phyloP scores from a whole-genome alignment of 768 basidiomycete species.

The Tricholoma matsutake region DNA sequence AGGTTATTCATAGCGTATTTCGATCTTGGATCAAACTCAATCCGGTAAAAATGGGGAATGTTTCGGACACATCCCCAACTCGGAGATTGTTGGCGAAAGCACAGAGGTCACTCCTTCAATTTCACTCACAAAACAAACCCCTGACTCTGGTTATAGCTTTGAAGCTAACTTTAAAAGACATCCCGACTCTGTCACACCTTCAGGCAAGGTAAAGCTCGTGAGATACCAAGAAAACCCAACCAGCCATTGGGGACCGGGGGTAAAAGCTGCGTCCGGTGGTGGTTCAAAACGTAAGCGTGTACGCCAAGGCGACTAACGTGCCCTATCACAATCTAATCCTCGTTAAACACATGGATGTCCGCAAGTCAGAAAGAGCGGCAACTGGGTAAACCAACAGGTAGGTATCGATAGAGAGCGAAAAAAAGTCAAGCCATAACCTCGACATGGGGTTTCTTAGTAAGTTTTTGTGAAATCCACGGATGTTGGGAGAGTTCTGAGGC shows the following conservation, averaged over 20 bases:
- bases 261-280: conserved; percentile 42
- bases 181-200: conserved; percentile 55
- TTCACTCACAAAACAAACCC: neutral
- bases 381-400: neutral
- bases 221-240: conserved; percentile 90
- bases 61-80: conserved; percentile 72
- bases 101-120: conserved; percentile 48
- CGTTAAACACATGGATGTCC: neutral
- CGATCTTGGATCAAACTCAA: conserved; percentile 80
- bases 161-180: conserved; percentile 78
- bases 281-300: conserved; percentile 42
- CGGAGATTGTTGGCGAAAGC: conserved; percentile 64
- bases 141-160: conserved; percentile 33
- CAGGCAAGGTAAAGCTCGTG: conserved; percentile 72
- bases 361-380: neutral
- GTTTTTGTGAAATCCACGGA: conserved; percentile 59
- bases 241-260: conserved; percentile 90
- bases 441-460: conserved; percentile 15
- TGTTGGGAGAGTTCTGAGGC: conserved; percentile 75
- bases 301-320: conserved; percentile 17
- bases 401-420: neutral
- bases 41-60: conserved; percentile 82
- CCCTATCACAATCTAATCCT: neutral
- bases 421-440: conserved; percentile 7
- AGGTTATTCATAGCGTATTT: conserved; percentile 76